Evolutionary conservation across 2,329 filamentous ascomycete genomes (phyloP), one percentile per base, ranked within the genome.

Genomic region (Aureobasidium mangrovei): DNA sequence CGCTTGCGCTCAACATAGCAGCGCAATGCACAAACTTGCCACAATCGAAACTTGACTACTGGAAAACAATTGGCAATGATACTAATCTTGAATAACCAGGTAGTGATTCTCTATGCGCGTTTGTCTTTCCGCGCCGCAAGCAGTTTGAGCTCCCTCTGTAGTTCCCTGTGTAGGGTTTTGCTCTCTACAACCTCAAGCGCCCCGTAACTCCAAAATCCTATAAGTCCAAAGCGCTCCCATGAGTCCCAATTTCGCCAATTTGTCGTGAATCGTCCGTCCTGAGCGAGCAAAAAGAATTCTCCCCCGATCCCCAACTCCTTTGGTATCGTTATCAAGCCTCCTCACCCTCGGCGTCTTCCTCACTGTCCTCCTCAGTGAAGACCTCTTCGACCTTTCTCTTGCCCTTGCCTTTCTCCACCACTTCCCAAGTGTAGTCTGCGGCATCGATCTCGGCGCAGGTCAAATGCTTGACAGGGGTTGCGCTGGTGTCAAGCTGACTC

Each of bases 371-470:
- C 40, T 56, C 32, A 5, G 32, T 36, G 28, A 46, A 39, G 18
- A 33, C 24, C 38, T 38, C 26, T 8, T 43, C 39, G 8, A 31
- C 44, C 4, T 24, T 33, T 18, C 31, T 12, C 35, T 55, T 40
- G 24, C 41, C 43, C 26, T 45, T 43, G n/a, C 49, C 55, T 18
- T 56, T 29, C n/a, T 54, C 53, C 8, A 55, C 27, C 39, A 56
- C 55, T 7, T 51, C 46, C 39, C 41, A 55, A n/a, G 39, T 27
- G 26, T 48, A 53, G 28, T 57, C 47, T 26, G 24, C 49, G n/a
- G 45, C 45, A 70, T 65, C 61, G 41, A 78, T 65, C 8, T 67
- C 63, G 9, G 64, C 66, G 60, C 74, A 76, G 1, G 75, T 76
- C 47, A 78, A 63, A 60, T 76, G 74, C 3, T 63, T 51, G 32